Evolutionary conservation across 2,329 filamentous ascomycete species (phyloP).

Genomic region (Cladophialophora exuberans): DNA sequence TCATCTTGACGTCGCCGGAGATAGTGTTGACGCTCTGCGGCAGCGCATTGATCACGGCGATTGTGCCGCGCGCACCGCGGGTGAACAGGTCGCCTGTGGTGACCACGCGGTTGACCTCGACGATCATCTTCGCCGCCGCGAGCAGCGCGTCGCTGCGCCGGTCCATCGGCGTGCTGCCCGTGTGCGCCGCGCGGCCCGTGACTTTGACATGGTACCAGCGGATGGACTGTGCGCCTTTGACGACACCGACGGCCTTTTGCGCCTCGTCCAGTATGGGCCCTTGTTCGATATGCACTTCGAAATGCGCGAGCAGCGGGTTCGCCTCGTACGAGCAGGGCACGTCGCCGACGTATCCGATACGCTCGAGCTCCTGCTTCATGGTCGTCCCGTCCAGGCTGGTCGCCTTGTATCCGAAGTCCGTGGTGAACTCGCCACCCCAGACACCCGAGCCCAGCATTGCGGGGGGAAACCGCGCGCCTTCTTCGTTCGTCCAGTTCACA

Average conservation of each 20-base stretch:
- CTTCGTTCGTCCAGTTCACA: constrained; percentile 82
- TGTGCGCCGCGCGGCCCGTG: constrained; percentile 69
- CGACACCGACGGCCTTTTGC: constrained; percentile 67
- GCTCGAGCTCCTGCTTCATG: constrained; percentile 68
- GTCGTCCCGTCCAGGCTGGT: constrained; percentile 40
- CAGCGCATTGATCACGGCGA: not conserved
- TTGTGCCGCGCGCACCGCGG: not conserved
- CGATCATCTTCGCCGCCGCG: constrained; percentile 57
- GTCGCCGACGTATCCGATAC: constrained; percentile 70
- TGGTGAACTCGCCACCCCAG: constrained; percentile 7
- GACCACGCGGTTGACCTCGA: constrained; percentile 1
- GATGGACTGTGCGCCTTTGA: constrained; percentile 74
- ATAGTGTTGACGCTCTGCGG: constrained; percentile 2
- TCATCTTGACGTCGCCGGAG: not conserved
- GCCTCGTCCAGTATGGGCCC: constrained; percentile 73
- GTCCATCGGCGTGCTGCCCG: constrained; percentile 71
- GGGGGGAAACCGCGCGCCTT: constrained; percentile 76
- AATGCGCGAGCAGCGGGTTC: constrained; percentile 74
- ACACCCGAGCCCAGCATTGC: constrained; percentile 68
- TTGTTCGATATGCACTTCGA: constrained; percentile 85
- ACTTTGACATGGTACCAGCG: constrained; percentile 72
- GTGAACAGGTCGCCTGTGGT: too few relatives aligned
- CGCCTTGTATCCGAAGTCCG: constrained; percentile 7
- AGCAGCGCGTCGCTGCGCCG: constrained; percentile 70
- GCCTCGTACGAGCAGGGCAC: constrained; percentile 53